Conservation (phyloP, 805 yeast genomes). For the Nakazawaea holstii region DNA sequence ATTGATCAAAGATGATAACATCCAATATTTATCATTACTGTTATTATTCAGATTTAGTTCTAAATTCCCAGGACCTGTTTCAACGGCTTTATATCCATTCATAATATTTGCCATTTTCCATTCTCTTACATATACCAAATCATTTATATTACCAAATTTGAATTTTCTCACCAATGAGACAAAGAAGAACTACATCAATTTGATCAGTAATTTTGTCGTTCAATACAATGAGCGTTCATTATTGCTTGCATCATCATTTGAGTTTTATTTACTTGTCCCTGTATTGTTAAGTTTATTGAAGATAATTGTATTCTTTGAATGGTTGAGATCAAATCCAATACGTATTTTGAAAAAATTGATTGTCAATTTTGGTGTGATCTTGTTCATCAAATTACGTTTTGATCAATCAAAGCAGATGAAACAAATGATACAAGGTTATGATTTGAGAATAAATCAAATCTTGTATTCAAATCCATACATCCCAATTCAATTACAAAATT, state of each 20-base stretch:
- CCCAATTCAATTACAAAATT: constrained; percentile 22
- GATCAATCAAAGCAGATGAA: constrained; percentile 53
- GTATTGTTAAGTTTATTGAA: constrained; percentile 35
- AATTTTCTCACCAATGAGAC: constrained; percentile 23
- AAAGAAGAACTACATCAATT: constrained; percentile 19
- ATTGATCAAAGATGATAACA: constrained; percentile 48
- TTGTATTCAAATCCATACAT: constrained; percentile 28
- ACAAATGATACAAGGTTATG: constrained; percentile 39
- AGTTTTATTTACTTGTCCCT: constrained; percentile 35
- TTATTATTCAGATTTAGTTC: constrained; percentile 35
- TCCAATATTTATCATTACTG: constrained; percentile 51
- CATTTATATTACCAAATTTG: constrained; percentile 45
- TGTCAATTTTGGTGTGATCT: constrained; percentile 39
- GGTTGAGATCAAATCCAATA: constrained; percentile 24
- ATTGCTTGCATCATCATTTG: constrained; percentile 40
- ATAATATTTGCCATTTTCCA: constrained; percentile 62
- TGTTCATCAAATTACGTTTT: constrained; percentile 57
- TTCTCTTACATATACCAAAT: constrained; percentile 52
- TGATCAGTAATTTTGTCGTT: constrained; percentile 28
- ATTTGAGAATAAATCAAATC: constrained; percentile 33
- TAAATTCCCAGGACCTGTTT: constrained; percentile 31
- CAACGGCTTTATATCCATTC: constrained; percentile 54
- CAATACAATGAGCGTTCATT: constrained; percentile 37
- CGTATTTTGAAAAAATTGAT: constrained; percentile 27
- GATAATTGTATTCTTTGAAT: constrained; percentile 32